Conservation (phyloP, 768 basidiomycete species). For the Mycena amicta region DNA sequence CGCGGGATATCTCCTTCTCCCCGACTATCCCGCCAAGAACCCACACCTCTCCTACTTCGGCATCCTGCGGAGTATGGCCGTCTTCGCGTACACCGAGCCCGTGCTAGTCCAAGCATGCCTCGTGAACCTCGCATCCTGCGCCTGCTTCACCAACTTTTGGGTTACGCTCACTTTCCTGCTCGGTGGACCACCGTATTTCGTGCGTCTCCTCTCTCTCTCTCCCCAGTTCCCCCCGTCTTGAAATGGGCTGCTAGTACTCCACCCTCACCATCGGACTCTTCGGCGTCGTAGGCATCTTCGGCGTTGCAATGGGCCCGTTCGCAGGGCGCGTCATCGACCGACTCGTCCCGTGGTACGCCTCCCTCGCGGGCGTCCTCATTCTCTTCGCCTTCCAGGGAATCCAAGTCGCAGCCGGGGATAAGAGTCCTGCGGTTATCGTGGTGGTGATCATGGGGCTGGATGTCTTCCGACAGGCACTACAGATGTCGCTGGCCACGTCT, state of each 20-base stretch:
- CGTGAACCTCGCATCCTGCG: conserved; percentile 63
- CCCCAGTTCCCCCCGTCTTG: no score
- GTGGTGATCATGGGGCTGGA: conserved; percentile 74
- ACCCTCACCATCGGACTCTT: conserved; percentile 61
- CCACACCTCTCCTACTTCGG: conserved; percentile 63
- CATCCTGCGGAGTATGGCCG: conserved; percentile 77
- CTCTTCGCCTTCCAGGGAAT: conserved; percentile 59
- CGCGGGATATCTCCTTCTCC: conserved; percentile 65
- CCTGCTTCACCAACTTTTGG: conserved; percentile 64
- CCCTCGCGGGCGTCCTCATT: conserved; percentile 53
- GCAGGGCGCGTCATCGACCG: conserved; percentile 70
- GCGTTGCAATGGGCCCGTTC: conserved; percentile 68
- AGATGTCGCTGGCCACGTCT: conserved; percentile 64
- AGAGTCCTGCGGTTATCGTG: conserved; percentile 70
- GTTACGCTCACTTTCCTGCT: conserved; percentile 83
- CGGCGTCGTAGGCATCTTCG: conserved; percentile 73
- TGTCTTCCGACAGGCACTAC: conserved; percentile 70
- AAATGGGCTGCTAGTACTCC: not conserved
- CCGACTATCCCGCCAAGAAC: conserved; percentile 83
- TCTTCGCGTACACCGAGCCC: conserved; percentile 77
- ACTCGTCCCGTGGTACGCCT: conserved; percentile 78
- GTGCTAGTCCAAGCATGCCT: conserved; percentile 69
- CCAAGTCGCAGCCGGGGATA: conserved; percentile 70
- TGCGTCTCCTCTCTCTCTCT: conserved; percentile 37
- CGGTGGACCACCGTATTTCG: conserved; percentile 75